phyloP scores from a whole-genome alignment of 768 basidiomycete genomes.

The Lenzites betulinus region DNA sequence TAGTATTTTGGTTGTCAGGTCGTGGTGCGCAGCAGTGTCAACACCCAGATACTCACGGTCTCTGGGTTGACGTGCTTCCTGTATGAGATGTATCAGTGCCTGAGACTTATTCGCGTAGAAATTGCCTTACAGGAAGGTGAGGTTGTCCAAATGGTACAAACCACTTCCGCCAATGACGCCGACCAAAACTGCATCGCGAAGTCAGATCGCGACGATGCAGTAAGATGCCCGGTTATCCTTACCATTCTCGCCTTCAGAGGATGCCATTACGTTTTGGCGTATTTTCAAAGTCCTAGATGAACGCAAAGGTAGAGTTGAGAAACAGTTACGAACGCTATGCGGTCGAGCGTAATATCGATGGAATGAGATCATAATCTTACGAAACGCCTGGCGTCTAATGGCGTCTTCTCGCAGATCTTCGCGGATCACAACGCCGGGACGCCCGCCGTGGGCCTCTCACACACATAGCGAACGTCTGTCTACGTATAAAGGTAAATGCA shows the following conservation, averaged over 20 bases:
- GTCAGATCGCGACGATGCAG: background rate
- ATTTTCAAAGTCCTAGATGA: background rate
- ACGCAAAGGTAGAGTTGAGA: background rate
- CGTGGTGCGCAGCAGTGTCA: background rate
- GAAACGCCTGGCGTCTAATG: conserved; percentile 5
- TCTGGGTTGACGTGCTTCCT: conserved; percentile 79
- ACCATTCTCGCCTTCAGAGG: conserved; percentile 5
- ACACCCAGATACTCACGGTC: conserved; percentile 54
- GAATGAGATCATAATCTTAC: background rate
- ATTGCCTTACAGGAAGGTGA: conserved; percentile 72
- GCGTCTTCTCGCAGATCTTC: background rate
- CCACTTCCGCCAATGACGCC: conserved; percentile 94
- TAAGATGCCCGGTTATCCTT: background rate
- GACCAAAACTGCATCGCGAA: conserved; percentile 56
- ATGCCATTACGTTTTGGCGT: background rate
- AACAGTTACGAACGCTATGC: too few relatives aligned
- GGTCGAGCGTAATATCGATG: conserved; percentile 13
- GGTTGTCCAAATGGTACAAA: conserved; percentile 89
- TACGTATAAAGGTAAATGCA: too few relatives aligned
- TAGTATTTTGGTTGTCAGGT: conserved; percentile 31
- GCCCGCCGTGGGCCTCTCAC: too few relatives aligned
- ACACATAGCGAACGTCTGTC: too few relatives aligned
- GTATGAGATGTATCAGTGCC: background rate
- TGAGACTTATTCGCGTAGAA: background rate
- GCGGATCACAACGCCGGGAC: too few relatives aligned